Conservation (phyloP, 345 rosid species). For the Citrus cavaleriei region DNA sequence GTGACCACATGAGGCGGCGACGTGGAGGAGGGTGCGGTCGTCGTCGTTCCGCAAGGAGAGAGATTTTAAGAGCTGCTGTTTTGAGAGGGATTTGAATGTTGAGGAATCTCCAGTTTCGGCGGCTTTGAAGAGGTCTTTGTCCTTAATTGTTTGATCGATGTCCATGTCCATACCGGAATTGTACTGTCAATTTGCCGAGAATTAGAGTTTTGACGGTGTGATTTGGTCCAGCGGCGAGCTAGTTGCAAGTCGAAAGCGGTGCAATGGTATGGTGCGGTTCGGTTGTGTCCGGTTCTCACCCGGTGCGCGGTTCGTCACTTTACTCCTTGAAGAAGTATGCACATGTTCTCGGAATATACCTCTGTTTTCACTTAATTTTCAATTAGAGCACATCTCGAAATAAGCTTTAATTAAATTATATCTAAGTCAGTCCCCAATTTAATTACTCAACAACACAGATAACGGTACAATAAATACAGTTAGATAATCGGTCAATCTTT, state of each 20-base stretch:
- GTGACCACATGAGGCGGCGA: constrained; percentile 57
- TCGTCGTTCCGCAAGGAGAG: constrained; percentile 72
- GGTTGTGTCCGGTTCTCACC: neutral
- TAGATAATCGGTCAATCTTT: no score
- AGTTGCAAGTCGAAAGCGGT: neutral
- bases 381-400: no score
- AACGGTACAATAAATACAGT: no score
- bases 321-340: no score
- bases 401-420: no score
- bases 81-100: constrained; percentile 48
- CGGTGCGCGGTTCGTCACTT: neutral
- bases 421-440: no score
- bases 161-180: constrained; percentile 36
- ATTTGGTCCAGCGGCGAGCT: neutral
- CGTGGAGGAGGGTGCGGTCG: constrained; percentile 83
- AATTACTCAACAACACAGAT: no score
- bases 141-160: constrained; percentile 42
- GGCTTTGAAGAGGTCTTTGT: constrained; percentile 64
- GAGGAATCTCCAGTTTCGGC: constrained; percentile 78
- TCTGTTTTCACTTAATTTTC: no score
- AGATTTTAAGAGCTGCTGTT: constrained; percentile 37
- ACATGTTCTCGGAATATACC: no score
- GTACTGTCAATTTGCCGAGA: neutral
- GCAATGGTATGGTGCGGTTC: neutral
- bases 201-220: neutral